phyloP scores from a whole-genome alignment of 257 asterid species.

The Nicotiana benthamiana region DNA sequence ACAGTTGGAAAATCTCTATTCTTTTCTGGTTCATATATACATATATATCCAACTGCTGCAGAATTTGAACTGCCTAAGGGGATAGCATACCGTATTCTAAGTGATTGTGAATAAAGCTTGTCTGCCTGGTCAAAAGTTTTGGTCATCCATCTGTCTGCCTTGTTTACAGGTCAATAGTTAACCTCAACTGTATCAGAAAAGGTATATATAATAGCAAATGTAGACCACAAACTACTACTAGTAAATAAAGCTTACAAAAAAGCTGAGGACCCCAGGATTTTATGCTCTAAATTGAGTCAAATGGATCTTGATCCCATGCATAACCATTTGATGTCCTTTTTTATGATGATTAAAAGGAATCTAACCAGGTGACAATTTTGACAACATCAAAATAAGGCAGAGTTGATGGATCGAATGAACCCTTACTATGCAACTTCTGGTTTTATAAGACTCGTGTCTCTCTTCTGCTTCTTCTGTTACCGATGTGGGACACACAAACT shows the following conservation, averaged over 20 bases:
- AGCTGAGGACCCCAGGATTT: neutral
- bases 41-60: neutral
- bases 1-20: neutral
- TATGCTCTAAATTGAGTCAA: neutral
- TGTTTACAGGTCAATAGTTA: slow-evolving; percentile 9
- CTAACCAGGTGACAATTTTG: too few species aligned
- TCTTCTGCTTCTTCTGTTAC: too few species aligned
- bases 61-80: slow-evolving; percentile 18
- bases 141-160: slow-evolving; percentile 67
- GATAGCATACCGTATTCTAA: slow-evolving; percentile 65
- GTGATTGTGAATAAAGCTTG: slow-evolving; percentile 53
- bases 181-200: neutral
- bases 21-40: neutral
- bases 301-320: too few species aligned
- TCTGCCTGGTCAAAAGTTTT: slow-evolving; percentile 33
- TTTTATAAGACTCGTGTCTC: neutral
- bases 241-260: too few species aligned
- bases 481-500: slow-evolving; percentile 24
- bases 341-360: too few species aligned
- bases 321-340: too few species aligned
- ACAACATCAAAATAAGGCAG: too few species aligned
- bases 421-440: too few species aligned
- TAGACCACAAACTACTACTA: neutral
- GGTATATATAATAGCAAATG: neutral
- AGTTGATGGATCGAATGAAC: too few species aligned